Evolutionary conservation across 2,329 filamentous ascomycete genomes (phyloP), one percentile per base, ranked within the genome.

Genomic region (Colletotrichum gigasporum): DNA sequence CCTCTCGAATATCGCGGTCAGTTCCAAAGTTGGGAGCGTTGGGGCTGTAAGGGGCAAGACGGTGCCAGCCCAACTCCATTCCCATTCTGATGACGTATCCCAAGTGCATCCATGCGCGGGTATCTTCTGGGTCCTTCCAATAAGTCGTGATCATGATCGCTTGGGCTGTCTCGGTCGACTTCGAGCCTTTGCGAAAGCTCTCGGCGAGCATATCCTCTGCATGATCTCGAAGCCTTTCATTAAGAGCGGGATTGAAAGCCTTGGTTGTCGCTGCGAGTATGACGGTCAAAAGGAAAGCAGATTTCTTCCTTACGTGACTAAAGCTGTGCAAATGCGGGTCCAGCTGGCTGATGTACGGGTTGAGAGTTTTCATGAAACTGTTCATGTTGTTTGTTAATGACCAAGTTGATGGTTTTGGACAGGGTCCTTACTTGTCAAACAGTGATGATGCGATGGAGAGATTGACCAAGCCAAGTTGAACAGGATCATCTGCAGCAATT

Each of bases 41-140:
- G 7, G 35, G 32, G 4, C 32, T 59, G 18, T 57, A 63, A 1
- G 68, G 65, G 14, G 58, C 63, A 11, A 77, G 39, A 10, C 71
- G 69, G 44, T 78, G 75, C 75, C 75, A 78, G 1, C 75, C 75
- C 16, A 80, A 63, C 37, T 80, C 78, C 67, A 80, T 76, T 51
- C 75, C 74, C 69, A 79, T 76, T 7, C 78, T 70, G 37, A 80
- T 79, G 0, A 74, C 76, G 58, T 79, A 79, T 3, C 78, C 79
- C 8, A 80, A 67, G 2, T 75, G 70, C 16, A 77, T 70, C 77
- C 79, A 80, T 4, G 75, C 75, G 11, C 78, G 71, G 10, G 73
- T 77, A 60, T 81, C 79, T 7, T 76, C 74, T 3, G 77, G 76
- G 39, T 80, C 76, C 67, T 80, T 81, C 77, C 78, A 80, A 64